These are phyloP conservation scores for Fusarium citri DNA, from an alignment of 2,329 filamentous ascomycete species.

Conservation along the genomic window DNA sequence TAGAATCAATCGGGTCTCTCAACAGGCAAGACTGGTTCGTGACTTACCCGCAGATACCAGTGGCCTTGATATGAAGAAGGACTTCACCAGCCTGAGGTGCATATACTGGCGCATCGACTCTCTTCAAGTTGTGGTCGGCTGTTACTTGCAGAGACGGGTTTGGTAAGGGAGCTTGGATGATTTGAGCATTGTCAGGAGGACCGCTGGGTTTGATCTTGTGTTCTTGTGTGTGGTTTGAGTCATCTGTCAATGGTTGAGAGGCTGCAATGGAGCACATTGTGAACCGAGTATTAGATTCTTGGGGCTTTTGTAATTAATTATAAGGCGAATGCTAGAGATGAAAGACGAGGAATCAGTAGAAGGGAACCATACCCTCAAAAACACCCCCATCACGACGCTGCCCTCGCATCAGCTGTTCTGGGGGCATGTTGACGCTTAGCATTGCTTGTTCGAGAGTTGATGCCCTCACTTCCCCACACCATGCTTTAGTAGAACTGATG, in stretches of 20 bases:
- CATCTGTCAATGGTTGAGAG: slow-evolving; percentile 30
- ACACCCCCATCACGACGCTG: not conserved
- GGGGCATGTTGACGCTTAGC: not conserved
- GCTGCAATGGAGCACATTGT: slow-evolving; percentile 39
- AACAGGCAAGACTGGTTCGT: slow-evolving; percentile 4
- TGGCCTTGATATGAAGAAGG: slow-evolving; percentile 70
- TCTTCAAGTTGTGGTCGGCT: slow-evolving; percentile 68
- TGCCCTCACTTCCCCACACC: not conserved
- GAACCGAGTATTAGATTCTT: not conserved
- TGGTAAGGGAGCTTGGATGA: slow-evolving; percentile 47
- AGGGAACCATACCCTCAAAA: not conserved
- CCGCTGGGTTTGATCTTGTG: slow-evolving; percentile 35
- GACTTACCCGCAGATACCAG: slow-evolving; percentile 70
- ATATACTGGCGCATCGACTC: slow-evolving; percentile 67
- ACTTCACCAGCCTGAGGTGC: slow-evolving; percentile 66
- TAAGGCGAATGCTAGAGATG: not conserved
- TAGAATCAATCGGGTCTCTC: not conserved
- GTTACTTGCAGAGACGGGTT: slow-evolving; percentile 59
- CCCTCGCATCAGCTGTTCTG: slow-evolving; percentile 29
- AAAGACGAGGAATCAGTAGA: not conserved
- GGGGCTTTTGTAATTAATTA: not conserved
- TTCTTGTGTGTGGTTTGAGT: slow-evolving; percentile 19
- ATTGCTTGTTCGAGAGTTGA: slow-evolving; percentile 6
- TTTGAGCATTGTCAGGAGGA: slow-evolving; percentile 10
- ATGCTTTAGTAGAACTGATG: not conserved